Evolutionary conservation across 106 monocot genomes (phyloP), one percentile per base, ranked within the genome.

Genomic region (Alisma plantagoaquatica): DNA sequence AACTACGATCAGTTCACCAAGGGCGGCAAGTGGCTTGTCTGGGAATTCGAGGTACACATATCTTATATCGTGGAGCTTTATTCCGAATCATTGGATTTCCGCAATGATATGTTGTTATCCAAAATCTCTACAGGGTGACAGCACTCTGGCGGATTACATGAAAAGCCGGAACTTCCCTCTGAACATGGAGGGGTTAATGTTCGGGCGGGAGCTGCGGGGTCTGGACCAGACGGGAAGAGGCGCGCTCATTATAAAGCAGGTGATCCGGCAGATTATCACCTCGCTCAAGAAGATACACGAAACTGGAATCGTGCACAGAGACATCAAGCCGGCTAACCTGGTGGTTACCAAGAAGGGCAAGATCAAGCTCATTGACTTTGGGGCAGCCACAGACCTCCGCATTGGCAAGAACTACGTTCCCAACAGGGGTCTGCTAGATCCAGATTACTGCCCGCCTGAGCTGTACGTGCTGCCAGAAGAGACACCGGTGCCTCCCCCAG

Each of bases 41-140:
- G 87, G 93, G 83, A 82, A 66, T 94, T 83, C 49, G 93, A 94
- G 93, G 93, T 94, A 75, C n/a, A n/a, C n/a, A n/a, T n/a, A n/a
- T n/a, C n/a, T n/a, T 60, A n/a, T n/a, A n/a, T n/a, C n/a, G n/a
- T n/a, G n/a, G n/a, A n/a, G n/a, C n/a, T n/a, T n/a, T n/a, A n/a
- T n/a, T n/a, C n/a, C n/a, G n/a, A n/a, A n/a, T n/a, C n/a, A n/a
- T n/a, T n/a, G n/a, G n/a, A n/a, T n/a, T n/a, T n/a, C n/a, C n/a
- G n/a, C n/a, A n/a, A n/a, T n/a, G n/a, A n/a, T n/a, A n/a, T n/a
- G n/a, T n/a, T n/a, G n/a, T n/a, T n/a, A n/a, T n/a, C n/a, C n/a
- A n/a, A n/a, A n/a, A n/a, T n/a, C n/a, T n/a, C n/a, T n/a, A n/a
- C 42, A 94, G 94, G 94, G 94, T 31, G 80, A 84, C 49, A 68